Evolutionary conservation across 148 eudicot genomes (phyloP), one percentile per base, ranked within the genome.

Genomic region (Linanthus parryae): DNA sequence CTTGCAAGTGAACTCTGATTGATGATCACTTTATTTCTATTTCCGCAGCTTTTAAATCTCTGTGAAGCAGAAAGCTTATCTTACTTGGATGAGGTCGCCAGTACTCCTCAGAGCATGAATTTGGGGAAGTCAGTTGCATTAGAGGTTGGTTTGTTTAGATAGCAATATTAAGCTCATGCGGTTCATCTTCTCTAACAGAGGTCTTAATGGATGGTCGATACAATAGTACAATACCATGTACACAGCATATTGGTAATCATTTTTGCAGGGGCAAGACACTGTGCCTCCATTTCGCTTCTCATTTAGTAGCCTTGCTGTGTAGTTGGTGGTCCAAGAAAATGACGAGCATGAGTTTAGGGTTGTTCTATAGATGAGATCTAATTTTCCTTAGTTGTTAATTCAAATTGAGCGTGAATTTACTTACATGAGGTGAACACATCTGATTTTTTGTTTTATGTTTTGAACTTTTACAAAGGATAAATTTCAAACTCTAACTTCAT

Each of bases 61-160:
- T 88, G 99, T 66, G 99, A 94, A 82, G 81, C 77, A 54, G 99
- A 94, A 64, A 80, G 73, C 45, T 61, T 78, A 15, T 81, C 99
- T 52, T 94, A 79, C 77, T 54, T 94, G 74, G 99, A 94, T 71
- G 96, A 79, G 64, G 84, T 84, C 48, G 91, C 91, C 57, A 78
- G 74, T 64, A 74, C 76, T 56, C 72, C 91, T 12, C 63, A 56
- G 65, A 80, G 85, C 71, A 65, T 82, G 77, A 59, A 82, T 72
- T 54, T 88, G 71, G 91, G 91, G 5, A 80, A 88, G 67, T 84
- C 83, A 66, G 82, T 85, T 53, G 85, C 78, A 24, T 66, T 69
- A 44, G 76, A 94, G 99, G 99, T 92, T 63, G 19, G 77, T 70
- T 53, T n/a, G n/a, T n/a, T n/a, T n/a, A n/a, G n/a, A n/a, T n/a